Base-by-base conservation (phyloP, 2,329 filamentous ascomycete species). In the Penicillium sp. region DNA sequence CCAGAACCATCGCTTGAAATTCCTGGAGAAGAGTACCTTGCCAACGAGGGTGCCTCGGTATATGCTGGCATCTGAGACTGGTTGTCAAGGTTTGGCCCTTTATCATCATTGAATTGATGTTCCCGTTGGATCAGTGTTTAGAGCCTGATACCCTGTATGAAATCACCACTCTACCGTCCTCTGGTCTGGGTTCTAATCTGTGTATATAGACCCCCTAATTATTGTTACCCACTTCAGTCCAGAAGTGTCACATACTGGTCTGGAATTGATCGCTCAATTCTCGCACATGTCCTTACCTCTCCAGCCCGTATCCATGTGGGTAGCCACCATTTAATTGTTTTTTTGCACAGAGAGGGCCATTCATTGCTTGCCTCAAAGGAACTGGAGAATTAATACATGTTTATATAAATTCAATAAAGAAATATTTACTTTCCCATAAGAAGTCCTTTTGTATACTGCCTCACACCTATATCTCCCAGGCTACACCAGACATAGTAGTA, bases 1-100 rank as follows among this genome's bases (percentile, higher is more conserved):
- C 86, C 86, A 2, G 71, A 73, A 35, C 67, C 67, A 2, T 59
- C 57, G n/a, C 23, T 38, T 44, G 41, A 44, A 18, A 4, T 53
- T 19, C 7, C 19, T 10, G 11, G 36, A 45, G 34, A 48, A 32
- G 45, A 10, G 19, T 23, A 30, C 45, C 19, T 45, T 26, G 14
- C 42, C 14, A 61, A 65, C 38, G 65, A 65, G 40, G 55, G 10
- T 7, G 26, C 39, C 9, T 34, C 16, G 3, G 39, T 46, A 19
- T 29, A 42, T 35, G 35, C 57, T 45, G 49, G 40, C 18, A 38
- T 39, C 4, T 38, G 32, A 46, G 16, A 19, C 18, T 39, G 8
- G 9, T 8, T 13, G 8, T 30, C 18, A 26, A 10, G 27, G 14
- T 6, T 26, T 14, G 18, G 40, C 14, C 27, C 23, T 18, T 14